Evolutionary conservation across 176 grass and related monocot genomes (phyloP).

Genomic region (Urochloa ruziziensis): DNA sequence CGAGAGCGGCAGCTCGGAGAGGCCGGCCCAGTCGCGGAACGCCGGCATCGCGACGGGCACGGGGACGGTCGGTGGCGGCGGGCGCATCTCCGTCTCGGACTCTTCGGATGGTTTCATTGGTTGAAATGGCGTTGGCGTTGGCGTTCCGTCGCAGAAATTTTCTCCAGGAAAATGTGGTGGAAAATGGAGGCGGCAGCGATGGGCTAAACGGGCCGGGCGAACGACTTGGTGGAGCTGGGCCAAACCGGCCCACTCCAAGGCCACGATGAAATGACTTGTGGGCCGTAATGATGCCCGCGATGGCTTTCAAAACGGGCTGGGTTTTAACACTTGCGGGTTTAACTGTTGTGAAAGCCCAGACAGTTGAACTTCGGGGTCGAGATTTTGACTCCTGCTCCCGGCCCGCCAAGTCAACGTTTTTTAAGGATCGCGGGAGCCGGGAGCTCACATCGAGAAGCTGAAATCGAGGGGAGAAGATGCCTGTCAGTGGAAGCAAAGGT

Average conservation of each 20-base stretch:
- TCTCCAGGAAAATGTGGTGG: too few relatives aligned
- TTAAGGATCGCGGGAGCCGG: neutral
- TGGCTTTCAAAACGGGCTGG: too few relatives aligned
- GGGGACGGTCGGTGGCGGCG: neutral
- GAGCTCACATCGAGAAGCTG: conserved; percentile 20
- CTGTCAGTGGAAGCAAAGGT: conserved; percentile 40
- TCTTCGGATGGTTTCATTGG: too few relatives aligned
- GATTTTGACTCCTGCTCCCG: conserved; percentile 1
- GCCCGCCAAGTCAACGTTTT: conserved; percentile 25
- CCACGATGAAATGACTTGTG: too few relatives aligned
- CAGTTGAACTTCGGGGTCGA: neutral
- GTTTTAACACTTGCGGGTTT: too few relatives aligned
- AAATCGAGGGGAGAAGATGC: conserved; percentile 38
- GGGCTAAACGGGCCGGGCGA: too few relatives aligned
- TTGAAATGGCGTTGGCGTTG: too few relatives aligned
- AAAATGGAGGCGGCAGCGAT: too few relatives aligned
- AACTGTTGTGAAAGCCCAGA: neutral
- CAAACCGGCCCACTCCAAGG: neutral
- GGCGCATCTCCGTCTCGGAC: neutral
- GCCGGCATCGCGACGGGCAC: neutral
- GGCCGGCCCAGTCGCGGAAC: conserved; percentile 31
- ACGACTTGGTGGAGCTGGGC: neutral
- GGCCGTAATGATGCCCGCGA: too few relatives aligned
- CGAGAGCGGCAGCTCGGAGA: conserved; percentile 32
- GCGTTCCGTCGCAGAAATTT: too few relatives aligned